phyloP scores from a whole-genome alignment of 1,139 yeast species.

The Saccharomyces hybrid region DNA sequence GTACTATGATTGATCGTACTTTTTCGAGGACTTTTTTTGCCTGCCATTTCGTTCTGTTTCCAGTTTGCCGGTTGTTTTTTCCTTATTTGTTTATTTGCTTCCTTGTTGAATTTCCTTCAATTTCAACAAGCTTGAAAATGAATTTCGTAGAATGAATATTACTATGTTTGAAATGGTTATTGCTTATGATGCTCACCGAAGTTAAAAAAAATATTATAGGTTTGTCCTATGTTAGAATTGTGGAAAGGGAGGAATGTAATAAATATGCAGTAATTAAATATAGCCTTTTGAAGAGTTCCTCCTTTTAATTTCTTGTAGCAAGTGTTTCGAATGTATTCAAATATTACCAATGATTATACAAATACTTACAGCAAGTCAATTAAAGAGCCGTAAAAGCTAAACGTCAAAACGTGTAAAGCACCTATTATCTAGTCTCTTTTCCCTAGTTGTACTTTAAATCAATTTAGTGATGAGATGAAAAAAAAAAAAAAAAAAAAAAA shows the following conservation, averaged over 20 bases:
- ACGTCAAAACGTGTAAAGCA: neutral
- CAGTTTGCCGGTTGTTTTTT: neutral
- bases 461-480: slow-evolving; percentile 1
- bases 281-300: neutral
- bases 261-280: neutral
- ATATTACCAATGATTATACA: neutral
- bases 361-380: neutral
- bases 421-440: neutral
- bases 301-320: neutral
- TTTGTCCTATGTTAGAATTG: neutral
- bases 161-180: neutral
- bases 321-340: neutral
- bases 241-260: neutral
- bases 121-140: neutral
- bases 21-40: slow-evolving; percentile 23
- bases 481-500: neutral
- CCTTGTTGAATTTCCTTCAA: neutral
- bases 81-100: neutral
- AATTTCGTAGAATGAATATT: neutral
- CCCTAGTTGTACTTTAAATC: neutral
- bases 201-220: neutral
- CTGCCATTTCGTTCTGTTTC: slow-evolving; percentile 13
- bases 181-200: neutral
- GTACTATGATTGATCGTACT: neutral
- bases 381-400: neutral